These are phyloP conservation scores for Aureobasidium sp. DNA, from an alignment of 2,329 filamentous ascomycete genomes.

Conservation along the genomic window DNA sequence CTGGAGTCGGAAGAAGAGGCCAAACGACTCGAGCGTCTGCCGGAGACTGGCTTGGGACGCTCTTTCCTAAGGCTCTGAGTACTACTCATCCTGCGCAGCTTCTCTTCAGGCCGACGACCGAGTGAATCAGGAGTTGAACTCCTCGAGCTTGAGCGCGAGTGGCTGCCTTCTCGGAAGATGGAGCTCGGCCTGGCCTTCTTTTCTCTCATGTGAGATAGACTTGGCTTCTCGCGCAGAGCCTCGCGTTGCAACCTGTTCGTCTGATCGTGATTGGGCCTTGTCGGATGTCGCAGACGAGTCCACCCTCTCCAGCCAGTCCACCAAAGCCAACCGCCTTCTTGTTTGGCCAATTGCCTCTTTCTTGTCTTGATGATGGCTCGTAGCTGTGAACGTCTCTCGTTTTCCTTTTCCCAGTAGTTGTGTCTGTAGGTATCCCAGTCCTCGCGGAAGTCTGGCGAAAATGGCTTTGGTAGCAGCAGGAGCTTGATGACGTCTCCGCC, in stretches of 20 bases:
- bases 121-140: slow-evolving; percentile 27
- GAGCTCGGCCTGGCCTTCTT: slow-evolving; percentile 9
- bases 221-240: slow-evolving; percentile 12
- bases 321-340: slow-evolving; percentile 71
- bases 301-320: slow-evolving; percentile 66
- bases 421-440: slow-evolving; percentile 93
- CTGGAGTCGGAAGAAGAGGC: slow-evolving; percentile 9
- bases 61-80: slow-evolving; percentile 10
- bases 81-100: not conserved
- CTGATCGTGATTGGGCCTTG: slow-evolving; percentile 4
- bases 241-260: slow-evolving; percentile 1
- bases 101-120: not conserved
- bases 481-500: slow-evolving; percentile 91
- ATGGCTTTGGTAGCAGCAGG: slow-evolving; percentile 83
- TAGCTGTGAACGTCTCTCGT: slow-evolving; percentile 71
- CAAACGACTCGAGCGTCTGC: slow-evolving; percentile 6
- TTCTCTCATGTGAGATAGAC: slow-evolving; percentile 28
- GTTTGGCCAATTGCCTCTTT: slow-evolving; percentile 59
- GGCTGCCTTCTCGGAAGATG: slow-evolving; percentile 14
- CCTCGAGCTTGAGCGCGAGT: slow-evolving; percentile 23
- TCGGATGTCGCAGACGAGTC: slow-evolving; percentile 25
- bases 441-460: slow-evolving; percentile 87
- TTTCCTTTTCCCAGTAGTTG: slow-evolving; percentile 96
- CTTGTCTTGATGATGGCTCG: slow-evolving; percentile 60
- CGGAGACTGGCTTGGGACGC: slow-evolving; percentile 5